phyloP scores from a whole-genome alignment of 2,329 filamentous ascomycete species.

The Monilinia fructigena region DNA sequence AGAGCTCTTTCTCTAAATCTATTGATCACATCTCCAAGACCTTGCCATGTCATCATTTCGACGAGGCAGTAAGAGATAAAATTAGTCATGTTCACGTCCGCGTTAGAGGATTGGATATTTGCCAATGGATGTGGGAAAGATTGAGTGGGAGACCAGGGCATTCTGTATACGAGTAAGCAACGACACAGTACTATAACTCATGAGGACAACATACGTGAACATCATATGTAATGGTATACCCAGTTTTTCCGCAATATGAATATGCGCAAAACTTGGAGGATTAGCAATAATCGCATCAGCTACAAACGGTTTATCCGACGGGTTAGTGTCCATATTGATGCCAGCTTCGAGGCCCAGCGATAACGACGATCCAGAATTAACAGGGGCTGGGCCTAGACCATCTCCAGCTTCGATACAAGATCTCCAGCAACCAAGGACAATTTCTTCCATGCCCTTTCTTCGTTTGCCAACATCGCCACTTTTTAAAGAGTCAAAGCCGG shows the following conservation, averaged over 20 bases:
- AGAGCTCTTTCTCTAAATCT: slow-evolving; percentile 74
- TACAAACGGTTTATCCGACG: slow-evolving; percentile 62
- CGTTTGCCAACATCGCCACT: slow-evolving; percentile 75
- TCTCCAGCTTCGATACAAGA: slow-evolving; percentile 80
- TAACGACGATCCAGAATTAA: slow-evolving; percentile 31
- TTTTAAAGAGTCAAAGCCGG: slow-evolving; percentile 72
- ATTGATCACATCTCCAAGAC: slow-evolving; percentile 86
- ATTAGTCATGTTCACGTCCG: slow-evolving; percentile 62
- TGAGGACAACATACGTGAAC: slow-evolving; percentile 67
- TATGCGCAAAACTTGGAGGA: slow-evolving; percentile 72
- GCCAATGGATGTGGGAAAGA: slow-evolving; percentile 69
- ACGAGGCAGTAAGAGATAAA: slow-evolving; percentile 68
- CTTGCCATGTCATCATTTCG: slow-evolving; percentile 74
- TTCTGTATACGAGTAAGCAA: slow-evolving; percentile 40
- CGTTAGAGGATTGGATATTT: slow-evolving; percentile 63
- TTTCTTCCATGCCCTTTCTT: slow-evolving; percentile 72
- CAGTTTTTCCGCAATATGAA: slow-evolving; percentile 73
- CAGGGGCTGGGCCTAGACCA: slow-evolving; percentile 45
- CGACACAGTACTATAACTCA: not conserved
- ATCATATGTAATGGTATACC: slow-evolving; percentile 78
- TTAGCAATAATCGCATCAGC: slow-evolving; percentile 81
- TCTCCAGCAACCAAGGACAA: slow-evolving; percentile 82
- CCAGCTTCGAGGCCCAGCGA: slow-evolving; percentile 35
- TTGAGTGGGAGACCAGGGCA: slow-evolving; percentile 72
- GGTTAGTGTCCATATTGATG: slow-evolving; percentile 39